Evolutionary conservation across 257 asterid genomes (phyloP), one percentile per base, ranked within the genome.

Genomic region (Agastache rugosa): DNA sequence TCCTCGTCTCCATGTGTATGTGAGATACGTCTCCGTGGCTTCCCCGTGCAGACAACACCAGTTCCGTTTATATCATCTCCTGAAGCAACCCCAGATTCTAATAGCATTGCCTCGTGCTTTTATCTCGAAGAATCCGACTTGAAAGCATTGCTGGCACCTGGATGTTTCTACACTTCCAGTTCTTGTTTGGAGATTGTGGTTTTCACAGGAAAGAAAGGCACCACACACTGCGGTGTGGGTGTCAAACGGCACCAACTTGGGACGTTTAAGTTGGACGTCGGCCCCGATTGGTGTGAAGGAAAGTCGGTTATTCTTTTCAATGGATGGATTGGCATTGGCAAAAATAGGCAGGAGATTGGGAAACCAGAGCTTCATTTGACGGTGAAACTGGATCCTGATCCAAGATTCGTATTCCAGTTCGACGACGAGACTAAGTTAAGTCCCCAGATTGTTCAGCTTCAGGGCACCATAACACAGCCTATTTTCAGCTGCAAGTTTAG

Each of bases 401-500:
- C 98, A 5, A 85, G 98, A 89, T 91, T 90, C 54, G 87, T 93
- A 34, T 93, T 91, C 71, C 93, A 87, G 73, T 93, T 91, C 60
- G 97, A 91, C 75, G 97, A 93, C 23, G 95, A 90, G 80, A 85
- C 96, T 31, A 93, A 83, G 75, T 74, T 86, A 25, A 91, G 96
- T 74, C 97, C 98, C 3, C 96, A 89, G 59, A 74, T 91, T 64
- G 98, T 93, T 75, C 97, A 93, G 88, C 96, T 88, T 68, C 97
- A 88, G 78, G 98, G 98, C 45, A 77, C 78, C 10, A 78, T 81
- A 47, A 87, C 83, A 73, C 97, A 93, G 84, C 96, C 97, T 25
- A 93, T 93, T 81, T 91, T 93, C 84, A 93, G 97, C 87, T 91
- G 97, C 97, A 88, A 85, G 88, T 93, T 91, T 77, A 92, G 81